phyloP scores from a whole-genome alignment of 139 green algal genomes.

The Pseudopediastrum boryanum region DNA sequence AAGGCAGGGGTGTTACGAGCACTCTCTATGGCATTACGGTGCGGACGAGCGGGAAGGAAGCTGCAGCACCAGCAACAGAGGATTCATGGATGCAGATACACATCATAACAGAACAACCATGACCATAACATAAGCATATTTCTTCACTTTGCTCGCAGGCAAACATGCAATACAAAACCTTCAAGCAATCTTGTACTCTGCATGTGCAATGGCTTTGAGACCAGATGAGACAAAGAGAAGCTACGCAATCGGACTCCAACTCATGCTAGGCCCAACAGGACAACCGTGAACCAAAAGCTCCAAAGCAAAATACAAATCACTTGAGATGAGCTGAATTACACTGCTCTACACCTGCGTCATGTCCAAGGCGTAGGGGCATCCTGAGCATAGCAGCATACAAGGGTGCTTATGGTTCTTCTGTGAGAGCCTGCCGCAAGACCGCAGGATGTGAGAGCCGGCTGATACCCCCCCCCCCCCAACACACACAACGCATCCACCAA shows the following conservation, averaged over 20 bases:
- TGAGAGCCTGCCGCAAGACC: too few relatives aligned
- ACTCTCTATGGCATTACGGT: constrained; percentile 31
- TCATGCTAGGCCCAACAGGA: too few relatives aligned
- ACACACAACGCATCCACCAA: too few relatives aligned
- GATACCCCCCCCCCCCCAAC: too few relatives aligned
- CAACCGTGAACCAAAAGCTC: too few relatives aligned
- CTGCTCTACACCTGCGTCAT: too few relatives aligned
- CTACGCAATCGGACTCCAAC: neutral
- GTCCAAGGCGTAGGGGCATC: too few relatives aligned
- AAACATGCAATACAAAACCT: neutral
- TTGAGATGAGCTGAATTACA: too few relatives aligned
- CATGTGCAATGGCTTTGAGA: neutral
- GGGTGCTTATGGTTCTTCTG: too few relatives aligned
- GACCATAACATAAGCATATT: neutral
- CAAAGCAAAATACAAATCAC: too few relatives aligned
- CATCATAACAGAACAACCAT: neutral
- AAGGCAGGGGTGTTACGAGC: constrained; percentile 13
- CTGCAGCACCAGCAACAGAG: neutral
- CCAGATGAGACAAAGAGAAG: neutral
- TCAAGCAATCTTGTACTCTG: neutral
- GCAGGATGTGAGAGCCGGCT: too few relatives aligned
- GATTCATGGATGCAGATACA: neutral
- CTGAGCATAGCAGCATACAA: too few relatives aligned
- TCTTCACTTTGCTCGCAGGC: neutral
- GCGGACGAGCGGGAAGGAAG: constrained; percentile 32